Percentiles rank a stretch among this genome's conserved stretches.
phyloP scores from a whole-genome alignment of 257 asterid species.

The Eucommia ulmoides region DNA sequence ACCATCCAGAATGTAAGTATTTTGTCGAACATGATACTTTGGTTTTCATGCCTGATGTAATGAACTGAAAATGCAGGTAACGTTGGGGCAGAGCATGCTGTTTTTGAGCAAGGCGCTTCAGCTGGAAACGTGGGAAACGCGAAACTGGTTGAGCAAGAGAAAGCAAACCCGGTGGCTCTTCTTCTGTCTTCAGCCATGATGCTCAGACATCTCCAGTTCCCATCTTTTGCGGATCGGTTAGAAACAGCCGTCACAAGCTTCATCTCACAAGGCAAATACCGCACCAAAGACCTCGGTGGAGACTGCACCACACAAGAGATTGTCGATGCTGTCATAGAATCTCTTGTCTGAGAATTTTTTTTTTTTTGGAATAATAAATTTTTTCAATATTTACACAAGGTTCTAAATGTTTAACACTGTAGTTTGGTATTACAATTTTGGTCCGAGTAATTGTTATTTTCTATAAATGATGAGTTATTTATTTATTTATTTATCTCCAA shows the following conservation, averaged over 20 bases:
- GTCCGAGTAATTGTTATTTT: too few relatives aligned
- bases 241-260: constrained; percentile 81
- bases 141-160: constrained; percentile 46
- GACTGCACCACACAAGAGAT: constrained; percentile 77
- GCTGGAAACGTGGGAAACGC: constrained; percentile 94
- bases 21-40: too few relatives aligned
- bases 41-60: neutral
- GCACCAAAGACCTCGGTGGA: constrained; percentile 89
- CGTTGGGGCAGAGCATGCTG: constrained; percentile 88
- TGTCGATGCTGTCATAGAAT: constrained; percentile 76
- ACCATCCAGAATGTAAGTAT: too few relatives aligned
- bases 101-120: constrained; percentile 97
- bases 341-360: constrained; percentile 52
- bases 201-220: constrained; percentile 95
- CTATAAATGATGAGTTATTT: too few relatives aligned
- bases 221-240: constrained; percentile 86
- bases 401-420: too few relatives aligned
- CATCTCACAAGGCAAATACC: constrained; percentile 52
- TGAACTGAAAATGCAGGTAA: constrained; percentile 42
- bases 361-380: too few relatives aligned
- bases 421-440: too few relatives aligned
- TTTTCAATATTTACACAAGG: too few relatives aligned
- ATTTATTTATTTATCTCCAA: too few relatives aligned
- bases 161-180: constrained; percentile 84
- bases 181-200: constrained; percentile 95